A percentile compares a stretch with the other conserved stretches of the same genome.
Evolutionary conservation across 2,329 filamentous ascomycete species (phyloP).

Genomic region (Tolypocladium capitatum): DNA sequence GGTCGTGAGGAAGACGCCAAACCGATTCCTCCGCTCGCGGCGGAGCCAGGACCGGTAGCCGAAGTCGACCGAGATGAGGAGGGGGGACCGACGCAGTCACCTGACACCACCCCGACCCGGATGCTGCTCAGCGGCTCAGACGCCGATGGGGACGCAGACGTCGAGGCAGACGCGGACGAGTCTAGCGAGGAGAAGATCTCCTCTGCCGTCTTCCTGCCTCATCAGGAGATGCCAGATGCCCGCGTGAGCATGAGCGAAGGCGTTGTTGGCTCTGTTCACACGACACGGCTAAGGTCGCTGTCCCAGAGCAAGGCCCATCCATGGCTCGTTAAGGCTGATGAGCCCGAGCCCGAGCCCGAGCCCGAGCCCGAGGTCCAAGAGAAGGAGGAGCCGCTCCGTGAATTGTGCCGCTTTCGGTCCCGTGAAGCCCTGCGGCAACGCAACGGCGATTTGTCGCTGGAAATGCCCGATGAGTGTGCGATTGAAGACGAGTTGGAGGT

Average conservation of each 20-base stretch:
- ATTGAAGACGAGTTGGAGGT: constrained; percentile 30
- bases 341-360: constrained; percentile 27
- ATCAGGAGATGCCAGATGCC: constrained; percentile 41
- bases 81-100: constrained; percentile 22
- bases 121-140: constrained; percentile 20
- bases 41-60: constrained; percentile 12
- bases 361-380: constrained; percentile 22
- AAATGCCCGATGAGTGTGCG: constrained; percentile 24
- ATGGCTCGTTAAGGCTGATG: constrained; percentile 47
- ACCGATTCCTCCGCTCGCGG: constrained; percentile 8
- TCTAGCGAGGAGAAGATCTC: constrained; percentile 77
- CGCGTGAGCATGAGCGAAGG: constrained; percentile 17
- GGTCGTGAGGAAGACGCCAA: constrained; percentile 10
- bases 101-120: constrained; percentile 23
- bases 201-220: constrained; percentile 72
- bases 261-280: constrained; percentile 25
- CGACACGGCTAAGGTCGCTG: constrained; percentile 30
- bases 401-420: constrained; percentile 13
- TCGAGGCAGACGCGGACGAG: constrained; percentile 33
- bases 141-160: constrained; percentile 8
- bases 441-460: constrained; percentile 18
- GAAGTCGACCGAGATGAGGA: constrained; percentile 11
- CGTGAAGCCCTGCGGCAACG: constrained; percentile 16
- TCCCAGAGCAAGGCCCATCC: constrained; percentile 27
- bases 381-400: constrained; percentile 11